These are phyloP conservation scores for Psophocarpus tetragonolobus DNA, from an alignment of 306 rosid species.

Conservation along the genomic window DNA sequence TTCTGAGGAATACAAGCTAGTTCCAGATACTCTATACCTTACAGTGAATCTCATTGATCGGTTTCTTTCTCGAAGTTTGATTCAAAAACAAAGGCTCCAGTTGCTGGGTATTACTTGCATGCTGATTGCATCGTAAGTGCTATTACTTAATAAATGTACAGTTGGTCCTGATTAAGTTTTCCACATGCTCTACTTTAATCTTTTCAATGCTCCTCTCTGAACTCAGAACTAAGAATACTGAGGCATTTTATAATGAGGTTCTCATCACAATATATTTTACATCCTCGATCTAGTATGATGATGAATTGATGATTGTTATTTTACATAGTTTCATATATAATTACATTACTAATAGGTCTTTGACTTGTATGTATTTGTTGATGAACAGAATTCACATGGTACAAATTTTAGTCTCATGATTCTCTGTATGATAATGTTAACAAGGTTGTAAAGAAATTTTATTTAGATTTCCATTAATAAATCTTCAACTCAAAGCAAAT, in stretches of 20 bases:
- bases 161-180: background rate
- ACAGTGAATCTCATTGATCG: constrained; percentile 89
- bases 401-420: background rate
- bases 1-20: constrained; percentile 82
- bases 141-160: background rate
- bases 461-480: background rate
- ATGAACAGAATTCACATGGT: background rate
- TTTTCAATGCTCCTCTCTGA: background rate
- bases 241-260: background rate
- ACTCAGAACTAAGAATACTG: background rate
- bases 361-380: background rate
- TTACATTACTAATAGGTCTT: background rate
- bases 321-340: background rate
- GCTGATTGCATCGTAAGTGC: constrained; percentile 93
- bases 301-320: background rate
- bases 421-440: background rate
- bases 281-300: background rate
- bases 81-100: constrained; percentile 75
- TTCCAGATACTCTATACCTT: constrained; percentile 91
- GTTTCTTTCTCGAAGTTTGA: constrained; percentile 62
- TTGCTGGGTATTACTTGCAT: constrained; percentile 85
- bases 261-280: background rate
- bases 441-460: background rate
- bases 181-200: background rate
- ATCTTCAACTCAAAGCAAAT: background rate